Conservation (phyloP, 192 early-diverging fungal species). For the Neocallimastix lanati region DNA sequence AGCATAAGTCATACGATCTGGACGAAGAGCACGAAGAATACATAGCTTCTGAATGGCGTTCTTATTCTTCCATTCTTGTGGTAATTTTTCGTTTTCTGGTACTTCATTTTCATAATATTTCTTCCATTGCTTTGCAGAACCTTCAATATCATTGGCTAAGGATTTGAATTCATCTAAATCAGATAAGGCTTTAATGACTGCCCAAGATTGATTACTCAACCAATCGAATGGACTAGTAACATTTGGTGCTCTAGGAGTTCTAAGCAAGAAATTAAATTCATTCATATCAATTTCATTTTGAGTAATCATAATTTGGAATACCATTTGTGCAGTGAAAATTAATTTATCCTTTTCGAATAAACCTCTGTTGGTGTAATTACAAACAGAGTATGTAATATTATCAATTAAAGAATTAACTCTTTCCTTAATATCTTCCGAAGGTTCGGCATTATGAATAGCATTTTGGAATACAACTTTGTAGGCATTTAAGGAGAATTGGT, state of each 20-base stretch:
- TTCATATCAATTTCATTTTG: constrained; percentile 29
- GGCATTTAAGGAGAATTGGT: constrained; percentile 48
- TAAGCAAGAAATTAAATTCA: constrained; percentile 40
- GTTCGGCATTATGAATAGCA: constrained; percentile 31
- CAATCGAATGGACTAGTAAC: constrained; percentile 38
- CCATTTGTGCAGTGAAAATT: constrained; percentile 43
- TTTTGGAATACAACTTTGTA: constrained; percentile 50
- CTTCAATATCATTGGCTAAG: constrained; percentile 39
- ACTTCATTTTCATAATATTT: constrained; percentile 46
- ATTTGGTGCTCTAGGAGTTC: constrained; percentile 22
- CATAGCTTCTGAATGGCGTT: constrained; percentile 38
- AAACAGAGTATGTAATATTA: constrained; percentile 41
- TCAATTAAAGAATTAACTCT: constrained; percentile 31
- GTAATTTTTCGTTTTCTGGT: constrained; percentile 46
- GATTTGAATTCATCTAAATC: constrained; percentile 34
- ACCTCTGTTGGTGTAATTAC: constrained; percentile 39
- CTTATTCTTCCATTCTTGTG: constrained; percentile 53
- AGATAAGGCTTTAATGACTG: constrained; percentile 35
- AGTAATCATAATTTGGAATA: constrained; percentile 38
- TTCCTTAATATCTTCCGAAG: constrained; percentile 42
- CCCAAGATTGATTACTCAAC: constrained; percentile 27
- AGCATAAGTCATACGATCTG: constrained; percentile 47
- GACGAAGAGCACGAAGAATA: constrained; percentile 36
- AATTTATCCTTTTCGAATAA: constrained; percentile 47
- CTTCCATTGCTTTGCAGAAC: constrained; percentile 45